Base-by-base conservation (phyloP, 1,139 yeast species). In the Meyerozyma guilliermondii region DNA sequence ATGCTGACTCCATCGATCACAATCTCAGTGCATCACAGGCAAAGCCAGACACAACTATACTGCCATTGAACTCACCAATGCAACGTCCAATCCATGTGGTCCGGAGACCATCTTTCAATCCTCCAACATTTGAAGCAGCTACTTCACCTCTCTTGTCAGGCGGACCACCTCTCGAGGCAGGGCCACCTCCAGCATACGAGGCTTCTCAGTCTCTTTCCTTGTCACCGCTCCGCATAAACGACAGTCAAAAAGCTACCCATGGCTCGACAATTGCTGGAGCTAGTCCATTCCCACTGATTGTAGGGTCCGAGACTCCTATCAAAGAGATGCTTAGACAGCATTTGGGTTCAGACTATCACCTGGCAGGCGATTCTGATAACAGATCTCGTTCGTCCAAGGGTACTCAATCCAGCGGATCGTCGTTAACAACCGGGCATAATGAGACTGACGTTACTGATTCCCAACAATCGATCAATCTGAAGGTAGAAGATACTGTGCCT, bases 11-110 rank as follows among this genome's bases (percentile, higher is more conserved):
- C 4, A 45, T 56, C 3, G 55, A 58, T 4, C 49, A 60, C 7
- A 58, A 55, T 10, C 60, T 83, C 38, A 66, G 74, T 39, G 77
- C 87, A 0, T 83, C 82, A 2, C 85, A 78, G 49, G 83, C 85
- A 2, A 67, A 74, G 46, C 67, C 71, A 1, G 69, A 56, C 3
- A 65, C 65, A 2, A 57, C 66, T 43, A 44, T 44, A 7, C 68
- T 78, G 1, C 81, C 81, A 1, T 35, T 61, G 5, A 43, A 33
- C 22, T 60, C 71, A 13, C 71, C 71, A 2, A 43, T 60, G 5
- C 58, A 56, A 41, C 49, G 71, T 38, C 74, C 74, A 7, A 65
- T 68, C 20, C 72, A 66, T 50, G 42, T 64, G 14, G 45, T 65
- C 18, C 50, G 74, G 40, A 55, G 58, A 30, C 77, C 76, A 2